Evolutionary conservation across 139 green algal genomes (phyloP).

Genomic region (Tetradesmus obliquus): DNA sequence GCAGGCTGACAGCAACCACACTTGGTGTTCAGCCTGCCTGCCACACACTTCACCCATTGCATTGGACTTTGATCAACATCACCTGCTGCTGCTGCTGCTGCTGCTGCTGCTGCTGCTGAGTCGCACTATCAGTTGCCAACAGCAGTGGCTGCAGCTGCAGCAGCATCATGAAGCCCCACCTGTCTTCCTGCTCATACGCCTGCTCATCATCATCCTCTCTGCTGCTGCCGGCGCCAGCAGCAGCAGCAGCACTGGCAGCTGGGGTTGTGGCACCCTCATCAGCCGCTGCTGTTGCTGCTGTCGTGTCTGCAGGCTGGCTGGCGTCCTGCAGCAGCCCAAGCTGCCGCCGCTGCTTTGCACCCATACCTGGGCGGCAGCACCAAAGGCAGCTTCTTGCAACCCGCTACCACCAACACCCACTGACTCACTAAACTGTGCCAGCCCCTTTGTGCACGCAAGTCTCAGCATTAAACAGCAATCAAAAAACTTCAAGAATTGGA

Average conservation of each 20-base stretch:
- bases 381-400: not conserved
- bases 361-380: not conserved
- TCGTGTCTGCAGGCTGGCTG: not conserved
- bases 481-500: too few relatives aligned
- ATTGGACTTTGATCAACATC: too few relatives aligned
- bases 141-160: not conserved
- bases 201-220: not conserved
- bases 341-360: not conserved
- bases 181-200: not conserved
- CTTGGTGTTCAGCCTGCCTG: too few relatives aligned
- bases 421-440: too few relatives aligned
- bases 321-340: not conserved
- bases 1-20: too few relatives aligned
- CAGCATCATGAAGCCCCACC: not conserved
- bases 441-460: too few relatives aligned
- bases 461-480: too few relatives aligned
- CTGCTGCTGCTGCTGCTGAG: not conserved
- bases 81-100: too few relatives aligned
- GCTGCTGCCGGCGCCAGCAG: not conserved
- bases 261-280: not conserved
- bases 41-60: too few relatives aligned
- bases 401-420: too few relatives aligned
- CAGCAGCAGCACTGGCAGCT: not conserved
- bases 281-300: constrained; percentile 1
- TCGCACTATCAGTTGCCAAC: not conserved